Percentiles rank a stretch among this genome's conserved stretches.
phyloP scores from a whole-genome alignment of 2,329 filamentous ascomycete species.

The Plenodomus tracheiphilus region DNA sequence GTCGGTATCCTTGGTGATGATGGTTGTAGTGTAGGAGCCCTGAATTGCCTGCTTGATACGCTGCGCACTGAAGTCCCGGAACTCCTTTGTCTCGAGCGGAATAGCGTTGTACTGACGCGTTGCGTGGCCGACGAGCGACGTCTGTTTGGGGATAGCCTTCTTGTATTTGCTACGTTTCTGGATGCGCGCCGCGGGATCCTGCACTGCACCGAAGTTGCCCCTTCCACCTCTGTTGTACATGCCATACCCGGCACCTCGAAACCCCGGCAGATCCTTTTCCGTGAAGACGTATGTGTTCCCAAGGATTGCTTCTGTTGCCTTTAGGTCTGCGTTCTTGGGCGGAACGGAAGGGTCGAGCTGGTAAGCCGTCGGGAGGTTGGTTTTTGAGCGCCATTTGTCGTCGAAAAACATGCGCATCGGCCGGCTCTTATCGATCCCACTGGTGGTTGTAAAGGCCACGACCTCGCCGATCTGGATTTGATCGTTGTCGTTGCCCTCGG shows the following conservation, averaged over 20 bases:
- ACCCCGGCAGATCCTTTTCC: constrained; percentile 87
- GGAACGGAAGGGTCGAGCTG: constrained; percentile 64
- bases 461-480: constrained; percentile 45
- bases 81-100: constrained; percentile 50
- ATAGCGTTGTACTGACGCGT: constrained; percentile 60
- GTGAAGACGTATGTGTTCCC: constrained; percentile 91
- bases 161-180: constrained; percentile 41
- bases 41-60: constrained; percentile 53
- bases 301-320: constrained; percentile 60
- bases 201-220: constrained; percentile 24
- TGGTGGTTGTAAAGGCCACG: constrained; percentile 29
- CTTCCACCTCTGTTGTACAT: constrained; percentile 25
- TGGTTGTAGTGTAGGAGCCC: constrained; percentile 33
- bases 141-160: constrained; percentile 47
- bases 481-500: constrained; percentile 43
- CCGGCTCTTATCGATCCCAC: constrained; percentile 30
- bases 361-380: constrained; percentile 84
- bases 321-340: constrained; percentile 1
- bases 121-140: constrained; percentile 63
- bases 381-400: constrained; percentile 67
- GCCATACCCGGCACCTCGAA: constrained; percentile 49
- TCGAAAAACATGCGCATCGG: constrained; percentile 71
- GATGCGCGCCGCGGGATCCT: constrained; percentile 38
- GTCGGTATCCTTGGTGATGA: constrained; percentile 33
- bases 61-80: constrained; percentile 45